Evolutionary conservation across 352 stramenopile species (phyloP), one percentile per base, ranked within the genome.

Genomic region (Phytophthora pistaciae): DNA sequence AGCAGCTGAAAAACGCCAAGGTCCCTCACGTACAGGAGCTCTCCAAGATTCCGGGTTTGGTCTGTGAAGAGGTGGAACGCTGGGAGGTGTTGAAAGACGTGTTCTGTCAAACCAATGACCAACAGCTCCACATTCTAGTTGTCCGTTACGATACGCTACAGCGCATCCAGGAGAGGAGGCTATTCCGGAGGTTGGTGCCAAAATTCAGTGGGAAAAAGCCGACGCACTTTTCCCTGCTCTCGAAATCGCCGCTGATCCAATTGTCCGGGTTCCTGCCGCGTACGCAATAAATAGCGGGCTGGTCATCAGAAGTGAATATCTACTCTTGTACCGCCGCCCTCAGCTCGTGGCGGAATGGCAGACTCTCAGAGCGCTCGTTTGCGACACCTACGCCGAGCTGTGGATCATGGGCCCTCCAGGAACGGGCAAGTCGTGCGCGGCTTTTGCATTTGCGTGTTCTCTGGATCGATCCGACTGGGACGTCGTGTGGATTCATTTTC

Each of bases 341-440:
- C n/a, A 55, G 48, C 48, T 55, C 14, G 48, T 31, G 21, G 48
- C 13, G 7, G 48, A 55, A 31, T 55, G 48, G 48, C 48, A 55
- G 48, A 18, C n/a, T 13, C 13, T 55, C 29, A 13, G 29, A 14
- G 29, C 20, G 8, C n/a, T 9, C 20, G 48, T 31, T 55, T 55
- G 48, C 48, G 29, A 55, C n/a, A 55, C 48, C 5, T 55, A 25
- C n/a, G 48, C 20, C 6, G n/a, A 55, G 20, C 42, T 50, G 18
- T 50, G 42, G 42, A 50, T 50, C n/a, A 6, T 50, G 42, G 42
- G 42, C 5, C 42, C 42, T 8, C 42, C 42, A 9, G 42, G 42
- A 23, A 50, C 42, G n/a, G 42, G 13, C 13, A 50, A 50, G 13
- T 21, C 42, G 13, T 42, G 36, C 36, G 36, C 36, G 8, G 42